A percentile compares a stretch with the other conserved stretches of the same genome.
phyloP scores from a whole-genome alignment of 129 eudicot genomes.

The Rutidosis leptorrhynchoides region DNA sequence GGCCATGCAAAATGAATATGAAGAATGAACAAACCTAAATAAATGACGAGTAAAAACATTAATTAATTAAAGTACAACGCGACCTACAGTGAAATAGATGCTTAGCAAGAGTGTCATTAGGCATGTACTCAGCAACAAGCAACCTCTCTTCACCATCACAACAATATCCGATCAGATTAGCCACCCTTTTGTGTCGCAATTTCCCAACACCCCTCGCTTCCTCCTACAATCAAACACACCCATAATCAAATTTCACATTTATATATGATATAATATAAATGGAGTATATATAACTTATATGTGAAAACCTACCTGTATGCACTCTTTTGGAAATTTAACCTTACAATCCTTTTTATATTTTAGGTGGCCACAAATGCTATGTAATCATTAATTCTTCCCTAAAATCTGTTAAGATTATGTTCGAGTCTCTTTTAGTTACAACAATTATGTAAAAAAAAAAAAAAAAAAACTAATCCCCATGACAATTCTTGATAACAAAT shows the following conservation, averaged over 20 bases:
- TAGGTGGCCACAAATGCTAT: neutral
- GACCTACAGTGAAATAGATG: conserved; percentile 86
- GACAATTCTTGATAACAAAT: neutral
- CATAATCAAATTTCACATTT: conserved; percentile 8
- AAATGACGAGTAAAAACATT: neutral
- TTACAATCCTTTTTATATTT: too few relatives aligned
- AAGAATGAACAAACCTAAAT: neutral
- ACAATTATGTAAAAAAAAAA: neutral
- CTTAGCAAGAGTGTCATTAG: conserved; percentile 88
- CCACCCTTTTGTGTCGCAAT: conserved; percentile 61
- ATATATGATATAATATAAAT: neutral
- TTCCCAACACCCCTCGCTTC: conserved; percentile 89
- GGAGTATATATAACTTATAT: too few relatives aligned
- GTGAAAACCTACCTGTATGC: neutral
- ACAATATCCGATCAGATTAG: conserved; percentile 86
- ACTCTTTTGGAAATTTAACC: conserved; percentile 1
- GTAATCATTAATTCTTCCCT: neutral
- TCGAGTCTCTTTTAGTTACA: neutral
- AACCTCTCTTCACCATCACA: conserved; percentile 94
- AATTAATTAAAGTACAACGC: neutral
- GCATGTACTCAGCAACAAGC: conserved; percentile 92
- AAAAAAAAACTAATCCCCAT: neutral
- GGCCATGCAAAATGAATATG: neutral
- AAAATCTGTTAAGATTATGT: neutral
- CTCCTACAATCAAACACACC: conserved; percentile 47